Base-by-base conservation (phyloP, 2,329 filamentous ascomycete genomes). In the Phyllosticta citriasiana region DNA sequence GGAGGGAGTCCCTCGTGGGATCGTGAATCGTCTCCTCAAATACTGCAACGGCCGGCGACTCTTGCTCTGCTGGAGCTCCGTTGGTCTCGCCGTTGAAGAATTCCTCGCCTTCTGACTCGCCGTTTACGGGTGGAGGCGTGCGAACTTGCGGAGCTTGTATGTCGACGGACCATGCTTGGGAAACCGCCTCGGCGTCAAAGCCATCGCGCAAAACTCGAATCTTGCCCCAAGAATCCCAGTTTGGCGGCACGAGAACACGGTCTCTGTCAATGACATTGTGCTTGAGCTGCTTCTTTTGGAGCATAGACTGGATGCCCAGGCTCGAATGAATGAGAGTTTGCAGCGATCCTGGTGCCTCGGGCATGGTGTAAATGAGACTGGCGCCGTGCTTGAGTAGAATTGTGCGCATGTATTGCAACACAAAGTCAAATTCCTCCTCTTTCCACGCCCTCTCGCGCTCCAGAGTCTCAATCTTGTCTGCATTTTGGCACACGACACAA, bases 151-250 rank as follows among this genome's bases (percentile, higher is more conserved):
- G 71, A 9, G 71, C 67, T 27, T 91, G 86, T 57, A 94, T 88
- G 66, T 96, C 91, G 61, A 89, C 82, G 1, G 88, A 87, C 94
- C 94, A 99, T 57, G 87, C 89, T 62, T 86, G 83, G 67, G 90
- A 94, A 53, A 96, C 82, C 14, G 84, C 83, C 77, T 99, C 94
- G 24, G 95, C 89, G 66, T 97, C 91, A 68, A 97, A 97, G 0
- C 87, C 89, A 70, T 96, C 94, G 59, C 91, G 85, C 27, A 97
- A 79, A 53, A 97, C 91, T 52, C 93, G 84, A 63, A 99, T 97
- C 76, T 97, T 99, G 63, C 91, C 92, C 89, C 91, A 97, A 0
- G 92, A 97, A 74, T 99, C 94, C 94, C 94, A 99, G 73, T 97
- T 97, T 16, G 92, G 88, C 1, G 93, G 93, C 0, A 99, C 89